Evolutionary conservation across 345 rosid genomes (phyloP).

Genomic region (Gynandropsis gynandra): DNA sequence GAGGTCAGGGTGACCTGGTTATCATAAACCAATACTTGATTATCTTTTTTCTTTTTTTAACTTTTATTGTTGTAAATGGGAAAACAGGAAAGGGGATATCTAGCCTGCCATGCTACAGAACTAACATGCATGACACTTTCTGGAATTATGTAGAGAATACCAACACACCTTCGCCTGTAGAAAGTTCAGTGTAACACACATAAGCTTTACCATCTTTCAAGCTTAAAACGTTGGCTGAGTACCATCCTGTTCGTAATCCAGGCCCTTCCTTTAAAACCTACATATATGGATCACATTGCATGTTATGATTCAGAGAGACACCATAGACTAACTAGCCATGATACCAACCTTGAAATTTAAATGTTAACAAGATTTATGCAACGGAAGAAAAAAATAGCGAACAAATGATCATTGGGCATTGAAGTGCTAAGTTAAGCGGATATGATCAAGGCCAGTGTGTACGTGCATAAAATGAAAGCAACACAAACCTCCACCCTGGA

Average conservation of each 20-base stretch:
- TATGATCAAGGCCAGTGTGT: not conserved
- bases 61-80: not conserved
- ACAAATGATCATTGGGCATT: not conserved
- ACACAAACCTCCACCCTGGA: constrained; percentile 75
- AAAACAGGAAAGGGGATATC: not conserved
- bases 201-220: constrained; percentile 71
- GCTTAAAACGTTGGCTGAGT: constrained; percentile 57
- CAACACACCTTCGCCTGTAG: constrained; percentile 54
- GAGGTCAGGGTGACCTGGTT: not conserved
- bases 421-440: not conserved
- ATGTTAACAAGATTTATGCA: too few relatives aligned
- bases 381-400: not conserved
- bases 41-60: not conserved
- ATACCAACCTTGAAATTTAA: not conserved
- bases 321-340: too few relatives aligned
- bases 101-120: not conserved
- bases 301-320: too few relatives aligned
- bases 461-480: constrained; percentile 10
- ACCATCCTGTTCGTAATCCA: constrained; percentile 74
- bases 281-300: not conserved
- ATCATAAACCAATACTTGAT: constrained; percentile 3
- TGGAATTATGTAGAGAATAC: constrained; percentile 1
- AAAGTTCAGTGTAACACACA: constrained; percentile 62
- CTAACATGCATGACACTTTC: not conserved
- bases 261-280: constrained; percentile 77